Evolutionary conservation across 2,329 filamentous ascomycete genomes (phyloP).

Genomic region (Clonostachys rosea): DNA sequence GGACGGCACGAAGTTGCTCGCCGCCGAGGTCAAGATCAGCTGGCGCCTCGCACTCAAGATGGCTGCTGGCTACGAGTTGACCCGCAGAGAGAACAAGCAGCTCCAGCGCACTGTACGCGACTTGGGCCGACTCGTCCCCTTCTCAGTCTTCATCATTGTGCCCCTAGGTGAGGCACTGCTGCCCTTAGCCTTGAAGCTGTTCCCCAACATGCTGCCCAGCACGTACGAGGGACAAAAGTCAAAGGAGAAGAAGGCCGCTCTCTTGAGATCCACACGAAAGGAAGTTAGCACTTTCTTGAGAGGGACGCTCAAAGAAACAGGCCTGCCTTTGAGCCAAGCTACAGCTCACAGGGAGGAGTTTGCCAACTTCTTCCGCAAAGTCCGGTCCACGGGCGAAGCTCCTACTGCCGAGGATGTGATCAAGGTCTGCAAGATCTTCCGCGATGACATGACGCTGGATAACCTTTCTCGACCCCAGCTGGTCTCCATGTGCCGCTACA

Average conservation of each 20-base stretch:
- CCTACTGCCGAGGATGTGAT: conserved; percentile 90
- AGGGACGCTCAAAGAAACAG: conserved; percentile 87
- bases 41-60: conserved; percentile 90
- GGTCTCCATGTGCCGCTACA: conserved; percentile 96
- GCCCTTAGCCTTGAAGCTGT: conserved; percentile 86
- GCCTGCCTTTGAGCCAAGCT: conserved; percentile 76
- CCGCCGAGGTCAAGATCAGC: conserved; percentile 89
- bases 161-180: conserved; percentile 92
- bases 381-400: conserved; percentile 83
- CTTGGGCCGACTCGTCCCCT: conserved; percentile 85
- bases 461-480: conserved; percentile 94
- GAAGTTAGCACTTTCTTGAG: conserved; percentile 90
- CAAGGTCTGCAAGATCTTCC: conserved; percentile 98
- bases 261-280: conserved; percentile 79
- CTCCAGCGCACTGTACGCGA: conserved; percentile 91
- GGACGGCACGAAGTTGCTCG: conserved; percentile 95
- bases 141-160: conserved; percentile 95
- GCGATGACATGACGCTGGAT: conserved; percentile 94
- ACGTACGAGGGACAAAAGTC: conserved; percentile 92
- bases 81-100: conserved; percentile 87
- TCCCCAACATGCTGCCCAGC: conserved; percentile 95
- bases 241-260: conserved; percentile 82
- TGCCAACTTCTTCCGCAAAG: conserved; percentile 93
- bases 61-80: conserved; percentile 96
- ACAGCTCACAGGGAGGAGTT: conserved; percentile 93